These are phyloP conservation scores for Capsicum chinense DNA, from an alignment of 257 asterid genomes.

Conservation along the genomic window DNA sequence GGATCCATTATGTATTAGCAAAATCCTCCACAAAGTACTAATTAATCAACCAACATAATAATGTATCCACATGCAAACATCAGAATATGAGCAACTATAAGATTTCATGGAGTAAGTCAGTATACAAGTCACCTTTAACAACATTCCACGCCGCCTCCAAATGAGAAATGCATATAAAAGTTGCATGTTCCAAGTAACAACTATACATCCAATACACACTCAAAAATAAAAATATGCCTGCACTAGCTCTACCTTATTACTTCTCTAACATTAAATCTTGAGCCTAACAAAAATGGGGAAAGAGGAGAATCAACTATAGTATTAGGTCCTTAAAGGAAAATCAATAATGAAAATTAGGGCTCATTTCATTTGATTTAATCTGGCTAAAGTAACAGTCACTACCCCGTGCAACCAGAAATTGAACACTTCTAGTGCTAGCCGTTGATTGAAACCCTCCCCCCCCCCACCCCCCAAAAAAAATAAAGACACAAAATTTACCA, in stretches of 20 bases:
- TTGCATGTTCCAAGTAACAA: not conserved
- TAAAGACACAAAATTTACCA: constrained; percentile 45
- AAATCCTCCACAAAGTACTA: not conserved
- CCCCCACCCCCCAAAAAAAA: not conserved
- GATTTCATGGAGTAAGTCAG: not conserved
- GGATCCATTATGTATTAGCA: not conserved
- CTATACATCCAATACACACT: not conserved
- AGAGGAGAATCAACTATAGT: no score
- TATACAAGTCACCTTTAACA: not conserved
- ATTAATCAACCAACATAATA: not conserved
- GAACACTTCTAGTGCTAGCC: not conserved
- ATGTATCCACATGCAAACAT: not conserved
- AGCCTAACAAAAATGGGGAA: not conserved
- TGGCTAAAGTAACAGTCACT: not conserved
- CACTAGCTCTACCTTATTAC: not conserved
- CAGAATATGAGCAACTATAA: not conserved
- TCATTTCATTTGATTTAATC: not conserved
- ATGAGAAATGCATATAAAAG: not conserved
- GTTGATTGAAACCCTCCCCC: not conserved
- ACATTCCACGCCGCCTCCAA: not conserved
- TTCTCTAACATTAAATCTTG: not conserved
- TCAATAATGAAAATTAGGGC: no score
- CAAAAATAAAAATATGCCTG: not conserved
- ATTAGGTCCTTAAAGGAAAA: not conserved
- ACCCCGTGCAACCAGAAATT: not conserved